Evolutionary conservation across 179 eudicot species (phyloP), one percentile per base, ranked within the genome.

Genomic region (Silene noctiflora): DNA sequence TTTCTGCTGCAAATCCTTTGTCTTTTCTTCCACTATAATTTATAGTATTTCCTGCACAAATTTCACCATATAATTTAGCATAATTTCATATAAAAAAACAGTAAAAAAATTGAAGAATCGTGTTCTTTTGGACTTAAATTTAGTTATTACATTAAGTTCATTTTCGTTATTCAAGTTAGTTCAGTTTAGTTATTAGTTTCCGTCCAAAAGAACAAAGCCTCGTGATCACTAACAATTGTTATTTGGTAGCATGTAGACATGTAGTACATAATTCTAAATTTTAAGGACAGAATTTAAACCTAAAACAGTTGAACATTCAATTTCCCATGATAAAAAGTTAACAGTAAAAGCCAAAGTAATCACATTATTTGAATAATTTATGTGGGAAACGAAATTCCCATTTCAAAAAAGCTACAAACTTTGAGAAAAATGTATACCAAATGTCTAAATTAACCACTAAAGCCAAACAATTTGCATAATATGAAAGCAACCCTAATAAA

Each of bases 341-440:
- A 16, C 58, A 51, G 58, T 51, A 68, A 68, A 10, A 20, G 24
- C 29, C 11, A 42, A 68, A 68, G 25, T 16, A 4, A 14, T 27
- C 33, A 42, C 72, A 69, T 24, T 46, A 8, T 70, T 70, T 68
- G 72, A 20, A 39, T 33, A 10, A 68, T 3, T 39, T 20, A 42
- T 19, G 72, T 68, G 56, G 72, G 7, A 68, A 68, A 68, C 13
- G 56, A 20, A 10, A 68, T 68, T 39, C 56, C 56, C 56, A 42
- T 39, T 70, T 24, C 20, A 70, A 70, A 69, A 61, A 70, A 70
- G 73, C 14, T 22, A 12, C 73, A 12, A 46, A 70, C 73, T 70
- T 70, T 68, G 56, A 20, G 25, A 68, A 68, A 67, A 59, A 19
- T 12, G 17, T 4, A 65, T 19, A 69, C 59, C 0, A 29, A 29